phyloP scores from a whole-genome alignment of 2,329 filamentous ascomycete species.

The Calonectria hongkongensis region DNA sequence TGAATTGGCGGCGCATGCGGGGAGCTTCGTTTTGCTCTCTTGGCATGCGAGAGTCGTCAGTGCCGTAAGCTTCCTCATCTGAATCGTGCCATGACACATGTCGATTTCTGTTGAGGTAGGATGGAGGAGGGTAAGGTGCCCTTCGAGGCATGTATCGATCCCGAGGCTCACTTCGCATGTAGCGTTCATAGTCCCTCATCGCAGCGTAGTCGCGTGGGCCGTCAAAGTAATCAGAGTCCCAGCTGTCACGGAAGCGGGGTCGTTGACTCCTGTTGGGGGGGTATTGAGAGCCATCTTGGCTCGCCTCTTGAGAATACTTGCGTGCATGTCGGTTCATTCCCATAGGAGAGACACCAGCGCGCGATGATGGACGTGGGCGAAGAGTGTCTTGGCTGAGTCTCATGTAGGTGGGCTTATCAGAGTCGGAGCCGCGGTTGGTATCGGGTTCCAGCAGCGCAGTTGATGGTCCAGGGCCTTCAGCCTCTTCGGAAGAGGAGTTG shows the following conservation, averaged over 20 bases:
- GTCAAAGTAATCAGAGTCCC: constrained; percentile 48
- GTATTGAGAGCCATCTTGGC: constrained; percentile 45
- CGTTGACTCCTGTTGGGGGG: constrained; percentile 45
- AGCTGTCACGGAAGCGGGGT: constrained; percentile 51
- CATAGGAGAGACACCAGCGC: constrained; percentile 40
- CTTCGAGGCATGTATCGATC: constrained; percentile 51
- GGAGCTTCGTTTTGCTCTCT: constrained; percentile 41
- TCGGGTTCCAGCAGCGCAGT: constrained; percentile 35
- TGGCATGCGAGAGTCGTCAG: constrained; percentile 47
- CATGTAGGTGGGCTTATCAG: constrained; percentile 49
- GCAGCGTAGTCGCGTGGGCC: constrained; percentile 46
- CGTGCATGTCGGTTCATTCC: constrained; percentile 40
- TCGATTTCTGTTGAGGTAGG: constrained; percentile 49
- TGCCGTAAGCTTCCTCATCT: constrained; percentile 49
- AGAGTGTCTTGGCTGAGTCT: constrained; percentile 46
- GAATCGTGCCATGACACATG: constrained; percentile 47
- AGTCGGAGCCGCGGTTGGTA: constrained; percentile 41
- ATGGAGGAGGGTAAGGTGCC: constrained; percentile 50
- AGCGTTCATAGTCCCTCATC: constrained; percentile 51
- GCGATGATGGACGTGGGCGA: constrained; percentile 46
- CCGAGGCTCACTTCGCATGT: constrained; percentile 50
- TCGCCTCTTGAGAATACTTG: constrained; percentile 47
- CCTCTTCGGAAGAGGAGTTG: constrained; percentile 38
- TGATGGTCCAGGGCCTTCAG: constrained; percentile 40
- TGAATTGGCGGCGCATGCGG: constrained; percentile 40